Conservation (phyloP, 2,329 filamentous ascomycete genomes). For the Cercospora canescens region DNA sequence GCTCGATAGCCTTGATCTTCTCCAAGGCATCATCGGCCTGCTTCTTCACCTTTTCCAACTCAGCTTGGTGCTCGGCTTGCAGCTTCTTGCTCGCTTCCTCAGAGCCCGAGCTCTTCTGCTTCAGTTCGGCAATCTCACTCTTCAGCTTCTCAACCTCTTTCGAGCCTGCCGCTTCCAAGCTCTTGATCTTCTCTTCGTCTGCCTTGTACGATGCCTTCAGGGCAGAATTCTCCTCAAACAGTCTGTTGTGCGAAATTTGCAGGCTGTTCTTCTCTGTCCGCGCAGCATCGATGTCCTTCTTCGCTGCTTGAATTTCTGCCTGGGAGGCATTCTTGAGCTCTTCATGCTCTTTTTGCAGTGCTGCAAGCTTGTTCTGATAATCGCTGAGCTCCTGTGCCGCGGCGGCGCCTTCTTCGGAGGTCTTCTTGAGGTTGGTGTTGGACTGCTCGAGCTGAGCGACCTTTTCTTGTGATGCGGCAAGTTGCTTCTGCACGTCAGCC, state of each 20-base stretch:
- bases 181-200: constrained; percentile 19
- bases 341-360: constrained; percentile 22
- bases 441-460: constrained; percentile 18
- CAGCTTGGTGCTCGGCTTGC: constrained; percentile 19
- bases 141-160: constrained; percentile 18
- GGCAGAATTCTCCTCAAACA: constrained; percentile 24
- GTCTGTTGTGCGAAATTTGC: constrained; percentile 27
- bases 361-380: constrained; percentile 16
- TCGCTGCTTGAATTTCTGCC: constrained; percentile 15
- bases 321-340: constrained; percentile 22
- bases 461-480: constrained; percentile 20
- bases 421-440: constrained; percentile 21
- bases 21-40: constrained; percentile 18
- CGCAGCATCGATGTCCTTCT: constrained; percentile 22
- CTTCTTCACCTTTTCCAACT: constrained; percentile 20
- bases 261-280: constrained; percentile 23
- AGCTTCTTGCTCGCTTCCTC: constrained; percentile 22
- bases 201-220: constrained; percentile 16
- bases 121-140: constrained; percentile 22
- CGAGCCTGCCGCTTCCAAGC: constrained; percentile 9
- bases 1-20: constrained; percentile 21
- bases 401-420: constrained; percentile 17
- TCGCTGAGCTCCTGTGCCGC: constrained; percentile 19
- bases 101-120: constrained; percentile 15
- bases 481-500: constrained; percentile 16